A percentile compares a stretch with the other conserved stretches of the same genome.
Evolutionary conservation across 257 asterid genomes (phyloP).

Genomic region (Solanum rostratum): DNA sequence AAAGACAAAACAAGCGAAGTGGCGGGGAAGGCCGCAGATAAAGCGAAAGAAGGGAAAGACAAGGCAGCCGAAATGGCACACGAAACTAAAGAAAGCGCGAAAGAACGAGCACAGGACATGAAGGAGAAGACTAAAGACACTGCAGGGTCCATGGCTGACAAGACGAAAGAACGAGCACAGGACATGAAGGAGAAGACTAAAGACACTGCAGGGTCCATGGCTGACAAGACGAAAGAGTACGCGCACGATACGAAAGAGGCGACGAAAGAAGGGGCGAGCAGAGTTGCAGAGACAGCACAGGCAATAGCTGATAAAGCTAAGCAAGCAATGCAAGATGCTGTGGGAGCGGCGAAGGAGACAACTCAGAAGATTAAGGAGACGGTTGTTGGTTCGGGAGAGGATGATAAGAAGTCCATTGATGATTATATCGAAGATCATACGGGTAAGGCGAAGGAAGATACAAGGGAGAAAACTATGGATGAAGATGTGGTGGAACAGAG

Average conservation of each 20-base stretch:
- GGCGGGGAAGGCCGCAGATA: slow-evolving; percentile 6
- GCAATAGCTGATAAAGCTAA: slow-evolving; percentile 27
- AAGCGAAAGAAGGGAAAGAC: slow-evolving; percentile 14
- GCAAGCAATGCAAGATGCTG: slow-evolving; percentile 20
- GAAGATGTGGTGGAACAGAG: slow-evolving; percentile 30
- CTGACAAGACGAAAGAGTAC: slow-evolving; percentile 25
- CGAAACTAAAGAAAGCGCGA: slow-evolving; percentile 14
- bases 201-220: slow-evolving; percentile 19
- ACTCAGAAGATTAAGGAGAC: slow-evolving; percentile 46
- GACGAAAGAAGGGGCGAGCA: slow-evolving; percentile 19
- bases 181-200: slow-evolving; percentile 19
- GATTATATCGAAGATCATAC: slow-evolving; percentile 45
- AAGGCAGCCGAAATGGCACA: slow-evolving; percentile 12
- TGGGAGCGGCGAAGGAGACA: slow-evolving; percentile 23
- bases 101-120: slow-evolving; percentile 20
- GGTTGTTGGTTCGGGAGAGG: slow-evolving; percentile 47
- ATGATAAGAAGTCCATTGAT: slow-evolving; percentile 15
- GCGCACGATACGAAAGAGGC: slow-evolving; percentile 23
- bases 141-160: slow-evolving; percentile 20
- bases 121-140: slow-evolving; percentile 20
- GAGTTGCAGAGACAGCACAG: slow-evolving; percentile 20
- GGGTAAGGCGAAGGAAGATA: slow-evolving; percentile 12
- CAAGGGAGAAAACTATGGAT: slow-evolving; percentile 27
- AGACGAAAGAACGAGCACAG: slow-evolving; percentile 24
- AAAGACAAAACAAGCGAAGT: slow-evolving; percentile 12